Base-by-base conservation (phyloP, 1,139 yeast genomes). In the Zygosaccharomyces pseudobailii region DNA sequence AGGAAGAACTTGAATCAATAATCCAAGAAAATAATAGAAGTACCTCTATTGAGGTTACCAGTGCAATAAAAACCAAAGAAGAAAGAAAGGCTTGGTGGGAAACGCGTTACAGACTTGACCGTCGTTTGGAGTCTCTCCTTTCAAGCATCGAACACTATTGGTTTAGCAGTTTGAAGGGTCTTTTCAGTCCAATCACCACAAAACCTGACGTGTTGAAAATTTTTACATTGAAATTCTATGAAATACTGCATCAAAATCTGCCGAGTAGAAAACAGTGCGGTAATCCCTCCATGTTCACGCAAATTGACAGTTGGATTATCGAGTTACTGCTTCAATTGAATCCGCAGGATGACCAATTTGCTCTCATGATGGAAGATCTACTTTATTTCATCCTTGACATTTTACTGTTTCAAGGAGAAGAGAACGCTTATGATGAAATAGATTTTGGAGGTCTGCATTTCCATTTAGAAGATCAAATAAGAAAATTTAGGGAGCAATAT, bases 11-110 rank as follows among this genome's bases (percentile, higher is more conserved):
- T 43, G 61, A 67, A 4, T 58, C 64, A 0, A 81, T 89, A 8
- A 82, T 88, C 24, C 55, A 63, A 0, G 72, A 73, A 42, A 87
- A 94, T 60, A 80, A 84, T 54, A 58, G 66, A 2, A 78, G 89
- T 0, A 84, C 95, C 0, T 74, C 75, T 24, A 54, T 65, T 4
- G 75, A 72, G 22, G 73, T 77, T 1, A 82, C 87, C 0, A 69
- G 77, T 6, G 36, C 50, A 0, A 66, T 70, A 5, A 66, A 62
- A 13, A 75, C 87, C 0, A 74, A 76, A 42, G 84, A 80, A 34
- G 85, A 83, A 38, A 73, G 92, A 48, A 76, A 75, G 40, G 59
- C 68, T 5, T 90, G 97, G 96, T 92, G 97, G 96, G 73, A 73
- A 42, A 69, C 72, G 33, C 70, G 97, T 43, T 80, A 79, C 50